Percentiles rank a stretch among this genome's conserved stretches.
phyloP scores from a whole-genome alignment of 1,139 yeast genomes.

The Casaregolazyma suthepensis region DNA sequence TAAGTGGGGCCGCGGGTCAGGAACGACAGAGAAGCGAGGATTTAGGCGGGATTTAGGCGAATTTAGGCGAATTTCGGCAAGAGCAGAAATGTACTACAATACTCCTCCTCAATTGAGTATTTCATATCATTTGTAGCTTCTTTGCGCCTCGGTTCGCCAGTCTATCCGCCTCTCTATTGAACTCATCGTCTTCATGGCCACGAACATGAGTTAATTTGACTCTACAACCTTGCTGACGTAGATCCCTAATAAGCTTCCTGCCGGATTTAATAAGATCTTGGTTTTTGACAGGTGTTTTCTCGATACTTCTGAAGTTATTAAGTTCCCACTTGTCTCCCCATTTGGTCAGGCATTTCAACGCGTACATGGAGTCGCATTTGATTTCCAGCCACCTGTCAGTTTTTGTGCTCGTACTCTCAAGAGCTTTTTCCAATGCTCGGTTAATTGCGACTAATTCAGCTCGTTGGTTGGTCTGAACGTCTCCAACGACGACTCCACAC shows the following conservation, averaged over 20 bases:
- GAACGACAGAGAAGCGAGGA: neutral
- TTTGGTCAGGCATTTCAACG: conserved; percentile 41
- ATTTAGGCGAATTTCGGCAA: neutral
- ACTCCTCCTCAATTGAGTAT: neutral
- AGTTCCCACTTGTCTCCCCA: conserved; percentile 52
- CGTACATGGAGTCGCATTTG: conserved; percentile 54
- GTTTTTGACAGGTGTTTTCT: conserved; percentile 46
- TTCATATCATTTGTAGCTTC: neutral
- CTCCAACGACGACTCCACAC: conserved; percentile 43
- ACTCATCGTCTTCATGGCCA: conserved; percentile 65
- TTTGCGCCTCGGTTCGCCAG: conserved; percentile 57
- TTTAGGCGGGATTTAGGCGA: neutral
- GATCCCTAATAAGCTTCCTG: conserved; percentile 19
- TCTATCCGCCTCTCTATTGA: conserved; percentile 73
- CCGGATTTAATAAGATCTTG: conserved; percentile 40
- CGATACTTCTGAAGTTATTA: conserved; percentile 48
- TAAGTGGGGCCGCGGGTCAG: neutral
- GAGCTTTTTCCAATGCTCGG: conserved; percentile 45
- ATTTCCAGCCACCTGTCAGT: conserved; percentile 25
- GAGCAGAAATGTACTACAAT: neutral
- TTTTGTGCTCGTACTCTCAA: neutral
- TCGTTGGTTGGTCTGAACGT: conserved; percentile 66
- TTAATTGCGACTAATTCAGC: conserved; percentile 70
- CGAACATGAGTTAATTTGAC: conserved; percentile 53
- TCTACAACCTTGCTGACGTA: conserved; percentile 15